A percentile compares a stretch with the other conserved stretches of the same genome.
These are phyloP conservation scores for Populus hybrid DNA, from an alignment of 441 rosid species.

Conservation along the genomic window DNA sequence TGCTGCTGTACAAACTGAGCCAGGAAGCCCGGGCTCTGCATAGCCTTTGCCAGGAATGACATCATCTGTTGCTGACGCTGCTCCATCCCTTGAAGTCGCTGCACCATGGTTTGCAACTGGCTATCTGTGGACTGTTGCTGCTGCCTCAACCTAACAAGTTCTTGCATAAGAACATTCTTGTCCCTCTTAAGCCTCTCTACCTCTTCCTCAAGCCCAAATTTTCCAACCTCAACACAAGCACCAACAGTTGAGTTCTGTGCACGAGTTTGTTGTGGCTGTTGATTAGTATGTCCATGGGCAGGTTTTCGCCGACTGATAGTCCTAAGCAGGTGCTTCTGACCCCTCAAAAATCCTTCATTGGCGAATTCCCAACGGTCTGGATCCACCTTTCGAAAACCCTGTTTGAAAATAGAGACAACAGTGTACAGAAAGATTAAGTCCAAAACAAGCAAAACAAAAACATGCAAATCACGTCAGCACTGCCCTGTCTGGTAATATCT, in stretches of 20 bases:
- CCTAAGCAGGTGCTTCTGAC: constrained; percentile 77
- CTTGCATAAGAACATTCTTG: constrained; percentile 93
- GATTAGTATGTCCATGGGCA: constrained; percentile 63
- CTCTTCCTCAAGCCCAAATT: constrained; percentile 89
- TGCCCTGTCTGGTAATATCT: neutral
- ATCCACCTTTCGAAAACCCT: constrained; percentile 96
- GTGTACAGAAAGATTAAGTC: neutral
- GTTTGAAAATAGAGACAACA: constrained; percentile 25
- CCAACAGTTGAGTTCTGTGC: constrained; percentile 60
- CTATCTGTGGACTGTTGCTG: constrained; percentile 84
- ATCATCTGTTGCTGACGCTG: constrained; percentile 93
- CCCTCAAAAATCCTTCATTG: constrained; percentile 84
- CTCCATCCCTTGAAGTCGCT: constrained; percentile 94
- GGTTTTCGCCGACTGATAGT: constrained; percentile 74
- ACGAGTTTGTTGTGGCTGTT: constrained; percentile 45
- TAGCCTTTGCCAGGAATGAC: constrained; percentile 92
- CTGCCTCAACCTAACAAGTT: constrained; percentile 84
- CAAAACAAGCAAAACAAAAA: constrained; percentile 10
- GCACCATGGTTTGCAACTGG: constrained; percentile 75
- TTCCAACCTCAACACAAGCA: constrained; percentile 90
- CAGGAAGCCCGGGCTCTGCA: constrained; percentile 85
- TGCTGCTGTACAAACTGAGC: constrained; percentile 95
- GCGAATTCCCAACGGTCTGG: constrained; percentile 97
- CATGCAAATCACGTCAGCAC: neutral
- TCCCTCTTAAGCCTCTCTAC: constrained; percentile 95